Evolutionary conservation across 78 protist genomes (phyloP), one percentile per base, ranked within the genome.

Genomic region (Salpingoeca rosetta): DNA sequence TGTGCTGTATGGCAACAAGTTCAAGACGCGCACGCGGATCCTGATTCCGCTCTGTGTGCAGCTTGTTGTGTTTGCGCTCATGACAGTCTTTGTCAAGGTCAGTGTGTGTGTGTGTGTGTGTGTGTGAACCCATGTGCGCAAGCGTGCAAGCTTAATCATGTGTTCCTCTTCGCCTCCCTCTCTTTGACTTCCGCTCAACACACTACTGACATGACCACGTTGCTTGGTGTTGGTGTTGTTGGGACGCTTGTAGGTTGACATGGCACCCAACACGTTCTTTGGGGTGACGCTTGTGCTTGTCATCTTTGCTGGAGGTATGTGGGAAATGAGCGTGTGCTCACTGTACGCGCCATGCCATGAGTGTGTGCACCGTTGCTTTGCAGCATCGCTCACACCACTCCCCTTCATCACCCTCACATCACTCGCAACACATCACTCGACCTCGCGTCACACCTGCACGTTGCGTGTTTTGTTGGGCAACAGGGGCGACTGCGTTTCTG

Each of bases 1-100:
- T 12, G 37, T 84, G 37, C 76, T 44, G 11, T 76, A 40, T 28
- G 35, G 37, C 45, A 65, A 84, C 27, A 81, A 41, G 77, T n/a
- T 84, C 76, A 28, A 35, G 44, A 31, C 45, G 37, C 2, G 2
- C 44, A 43, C 37, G 74, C 83, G 83, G 26, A 44, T 80, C 1
- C 2, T 80, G 25, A 39, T 51, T 0, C 81, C 85, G 83, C 41
- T 88, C 39, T 1, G 56, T 10, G 72, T 88, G 40, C 88, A 89
- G 65, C 35, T 84, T 2, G 7, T 84, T 25, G 37, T 27, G 35
- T 88, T 76, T 38, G 0, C 44, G 39, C 73, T 35, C 51, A 77
- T 84, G 44, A 79, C 72, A 26, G 44, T 36, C 74, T 7, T 44
- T 3, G 80, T 41, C 24, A 85, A 73, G 40, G n/a, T 80, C 74